These are phyloP conservation scores for Rhizopus microsporus DNA, from an alignment of 371 early-diverging fungal species.

Conservation along the genomic window DNA sequence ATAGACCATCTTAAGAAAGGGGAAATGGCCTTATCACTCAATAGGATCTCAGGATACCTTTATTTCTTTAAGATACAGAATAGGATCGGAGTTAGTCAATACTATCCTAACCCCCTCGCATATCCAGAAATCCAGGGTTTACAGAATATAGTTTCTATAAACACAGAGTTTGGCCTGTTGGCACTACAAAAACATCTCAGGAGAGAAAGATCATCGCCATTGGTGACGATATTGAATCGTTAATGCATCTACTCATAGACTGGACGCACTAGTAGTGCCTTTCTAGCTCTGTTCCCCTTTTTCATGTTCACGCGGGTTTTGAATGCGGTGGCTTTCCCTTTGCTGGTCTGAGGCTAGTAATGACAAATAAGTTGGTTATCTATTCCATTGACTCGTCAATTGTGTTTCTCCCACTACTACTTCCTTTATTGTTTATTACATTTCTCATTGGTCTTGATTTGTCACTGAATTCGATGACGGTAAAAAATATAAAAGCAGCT, in stretches of 20 bases:
- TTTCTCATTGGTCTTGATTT: constrained; percentile 26
- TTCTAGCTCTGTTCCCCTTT: neutral
- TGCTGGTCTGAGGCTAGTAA: constrained; percentile 53
- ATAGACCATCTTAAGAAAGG: too few relatives aligned
- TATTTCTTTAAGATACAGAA: too few relatives aligned
- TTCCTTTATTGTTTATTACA: constrained; percentile 9
- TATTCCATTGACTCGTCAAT: constrained; percentile 14
- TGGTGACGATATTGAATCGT: neutral
- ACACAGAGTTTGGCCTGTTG: too few relatives aligned
- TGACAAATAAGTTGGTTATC: constrained; percentile 34
- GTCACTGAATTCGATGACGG: constrained; percentile 19
- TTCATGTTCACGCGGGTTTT: neutral
- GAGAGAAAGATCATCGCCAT: too few relatives aligned
- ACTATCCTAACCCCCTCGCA: too few relatives aligned
- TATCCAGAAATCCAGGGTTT: too few relatives aligned
- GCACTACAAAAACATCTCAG: too few relatives aligned
- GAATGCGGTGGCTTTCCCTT: neutral
- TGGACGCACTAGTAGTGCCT: neutral
- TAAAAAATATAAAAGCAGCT: constrained; percentile 21
- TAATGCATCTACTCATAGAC: neutral
- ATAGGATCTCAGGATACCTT: too few relatives aligned
- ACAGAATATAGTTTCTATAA: too few relatives aligned
- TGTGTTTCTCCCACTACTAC: constrained; percentile 14
- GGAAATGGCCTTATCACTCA: too few relatives aligned
- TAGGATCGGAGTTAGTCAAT: too few relatives aligned